phyloP scores from a whole-genome alignment of 176 grass and related monocot genomes.

The Dactylis glomerata region DNA sequence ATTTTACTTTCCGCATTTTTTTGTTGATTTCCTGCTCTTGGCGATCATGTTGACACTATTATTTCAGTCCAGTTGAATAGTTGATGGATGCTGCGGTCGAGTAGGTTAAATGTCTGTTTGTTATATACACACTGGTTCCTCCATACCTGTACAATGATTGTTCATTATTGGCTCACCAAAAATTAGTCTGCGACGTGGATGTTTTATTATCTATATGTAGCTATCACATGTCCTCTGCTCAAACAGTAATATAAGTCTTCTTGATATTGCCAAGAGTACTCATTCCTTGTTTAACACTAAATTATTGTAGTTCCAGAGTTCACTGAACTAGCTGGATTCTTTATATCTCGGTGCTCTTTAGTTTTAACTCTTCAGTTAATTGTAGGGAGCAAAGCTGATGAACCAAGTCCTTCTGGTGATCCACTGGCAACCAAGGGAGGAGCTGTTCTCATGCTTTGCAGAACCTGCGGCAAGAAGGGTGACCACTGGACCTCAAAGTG shows the following conservation, averaged over 20 bases:
- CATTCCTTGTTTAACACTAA: neutral
- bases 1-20: neutral
- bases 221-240: neutral
- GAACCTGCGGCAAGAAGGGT: slow-evolving; percentile 90
- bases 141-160: neutral
- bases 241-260: neutral
- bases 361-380: neutral
- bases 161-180: too few relatives aligned
- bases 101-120: neutral
- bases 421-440: slow-evolving; percentile 64
- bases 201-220: neutral
- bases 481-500: slow-evolving; percentile 98
- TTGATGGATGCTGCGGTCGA: neutral
- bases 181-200: too few relatives aligned
- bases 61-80: neutral
- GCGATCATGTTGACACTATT: neutral
- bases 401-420: slow-evolving; percentile 63
- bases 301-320: neutral
- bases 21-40: neutral
- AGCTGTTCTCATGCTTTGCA: slow-evolving; percentile 95
- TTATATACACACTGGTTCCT: neutral
- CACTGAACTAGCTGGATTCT: neutral
- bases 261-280: neutral
- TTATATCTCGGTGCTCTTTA: neutral
- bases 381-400: slow-evolving; percentile 82